Evolutionary conservation across 139 green algal genomes (phyloP).

Genomic region (Coelastrella sp.): DNA sequence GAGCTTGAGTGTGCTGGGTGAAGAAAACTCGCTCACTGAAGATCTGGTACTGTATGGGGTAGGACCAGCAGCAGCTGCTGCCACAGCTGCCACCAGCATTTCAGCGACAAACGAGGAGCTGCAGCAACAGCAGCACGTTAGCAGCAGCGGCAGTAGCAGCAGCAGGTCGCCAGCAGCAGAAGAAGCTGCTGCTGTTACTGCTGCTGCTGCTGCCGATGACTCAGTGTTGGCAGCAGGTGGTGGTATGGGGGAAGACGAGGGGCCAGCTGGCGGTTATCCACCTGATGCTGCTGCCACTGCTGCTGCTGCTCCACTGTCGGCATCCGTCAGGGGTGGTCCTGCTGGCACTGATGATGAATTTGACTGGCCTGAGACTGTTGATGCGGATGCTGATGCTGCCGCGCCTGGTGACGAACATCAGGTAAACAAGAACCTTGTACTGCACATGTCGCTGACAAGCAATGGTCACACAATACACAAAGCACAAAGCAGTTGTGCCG

Average conservation of each 20-base stretch:
- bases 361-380: constrained; percentile 14
- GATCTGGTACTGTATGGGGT: not conserved
- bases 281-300: not conserved
- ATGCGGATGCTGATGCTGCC: not conserved
- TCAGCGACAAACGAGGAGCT: not conserved
- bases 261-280: too few relatives aligned
- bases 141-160: not conserved
- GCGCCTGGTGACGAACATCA: not conserved
- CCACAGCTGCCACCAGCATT: not conserved
- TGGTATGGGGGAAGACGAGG: too few relatives aligned
- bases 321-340: not conserved
- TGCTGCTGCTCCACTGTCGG: not conserved
- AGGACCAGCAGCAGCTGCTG: not conserved
- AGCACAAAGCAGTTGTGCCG: too few relatives aligned
- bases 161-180: not conserved
- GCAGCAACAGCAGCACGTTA: not conserved
- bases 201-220: not conserved
- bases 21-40: not conserved
- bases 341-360: not conserved
- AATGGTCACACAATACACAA: too few relatives aligned
- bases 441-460: too few relatives aligned
- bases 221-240: not conserved
- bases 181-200: not conserved
- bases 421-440: too few relatives aligned
- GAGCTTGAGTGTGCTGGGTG: not conserved